Base-by-base conservation (phyloP, 441 rosid genomes). In the Syzygium malaccense region DNA sequence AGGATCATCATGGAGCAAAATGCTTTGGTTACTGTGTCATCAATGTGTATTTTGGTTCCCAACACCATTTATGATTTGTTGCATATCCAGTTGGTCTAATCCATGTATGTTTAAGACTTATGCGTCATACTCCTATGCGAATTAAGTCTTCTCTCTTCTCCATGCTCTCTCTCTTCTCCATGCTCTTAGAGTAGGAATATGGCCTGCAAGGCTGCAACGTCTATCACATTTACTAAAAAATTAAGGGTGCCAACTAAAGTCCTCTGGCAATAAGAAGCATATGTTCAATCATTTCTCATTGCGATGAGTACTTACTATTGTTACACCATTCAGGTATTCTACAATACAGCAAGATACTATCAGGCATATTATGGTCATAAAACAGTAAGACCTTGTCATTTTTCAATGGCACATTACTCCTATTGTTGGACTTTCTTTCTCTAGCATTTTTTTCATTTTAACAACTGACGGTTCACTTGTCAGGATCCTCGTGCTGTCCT, bases 401-500 rank as follows among this genome's bases (percentile, higher is more conserved):
- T 23, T 87, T 56, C 85, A 71, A 64, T 41, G 41, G 49, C 23
- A 66, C 45, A 55, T 19, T 49, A 8, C 87, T 33, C 60, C 92
- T 58, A 45, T 91, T 56, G 41, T 86, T 60, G 37, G 18, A 49
- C 19, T 45, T 85, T 60, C 23, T 79, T 88, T 88, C 45, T 88
- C 87, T 51, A 25, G 30, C 17, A 28, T 66, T 62, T 48, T 58
- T 75, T 58, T 60, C 17, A 12, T 71, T 88, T 86, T 90, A 56
- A 80, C 85, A 30, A 17, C 75, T 32, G 37, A 28, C 3, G 33
- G 68, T 86, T 15, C 86, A 56, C 64, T 88, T 90, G 92, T 37
- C 92, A 98, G 99, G 99, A 97, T 93, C 95, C 98, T 26, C 97
- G 98, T 55, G 95, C 94, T 88, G 99, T 98, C 88, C 93, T 98